Percentiles rank a stretch among this genome's conserved stretches.
These are phyloP conservation scores for Neobulgaria alba DNA, from an alignment of 2,329 filamentous ascomycete species.

Conservation along the genomic window DNA sequence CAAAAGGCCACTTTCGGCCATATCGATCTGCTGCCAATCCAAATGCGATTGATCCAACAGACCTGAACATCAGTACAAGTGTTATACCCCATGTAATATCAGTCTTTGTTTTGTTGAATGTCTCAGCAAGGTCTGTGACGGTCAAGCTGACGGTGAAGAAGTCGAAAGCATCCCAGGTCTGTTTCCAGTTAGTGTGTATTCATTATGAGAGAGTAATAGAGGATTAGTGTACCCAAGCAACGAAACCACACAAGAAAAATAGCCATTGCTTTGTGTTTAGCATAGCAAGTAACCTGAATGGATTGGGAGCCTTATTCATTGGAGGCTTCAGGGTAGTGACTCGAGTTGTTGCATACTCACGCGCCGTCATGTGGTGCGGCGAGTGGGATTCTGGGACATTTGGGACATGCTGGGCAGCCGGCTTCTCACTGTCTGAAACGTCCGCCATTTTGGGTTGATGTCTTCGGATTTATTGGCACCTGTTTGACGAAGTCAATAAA, in stretches of 20 bases:
- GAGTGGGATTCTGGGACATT: constrained; percentile 16
- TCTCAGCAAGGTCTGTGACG: constrained; percentile 58
- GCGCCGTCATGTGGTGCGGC: constrained; percentile 16
- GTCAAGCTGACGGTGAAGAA: constrained; percentile 77
- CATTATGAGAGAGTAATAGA: constrained; percentile 1
- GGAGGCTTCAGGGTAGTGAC: constrained; percentile 48
- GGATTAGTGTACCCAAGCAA: constrained; percentile 47
- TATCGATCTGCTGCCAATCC: constrained; percentile 71
- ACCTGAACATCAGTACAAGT: constrained; percentile 64
- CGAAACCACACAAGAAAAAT: constrained; percentile 66
- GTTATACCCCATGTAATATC: constrained; percentile 66
- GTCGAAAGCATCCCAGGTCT: constrained; percentile 71
- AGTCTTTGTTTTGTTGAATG: constrained; percentile 53
- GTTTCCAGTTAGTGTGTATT: constrained; percentile 1
- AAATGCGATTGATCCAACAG: constrained; percentile 66
- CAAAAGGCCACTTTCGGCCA: constrained; percentile 74
- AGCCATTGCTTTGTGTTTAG: constrained; percentile 61
- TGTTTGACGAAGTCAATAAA: too few species aligned
- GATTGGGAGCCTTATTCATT: constrained; percentile 58
- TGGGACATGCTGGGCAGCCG: constrained; percentile 1
- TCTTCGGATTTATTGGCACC: too few species aligned
- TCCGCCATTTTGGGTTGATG: constrained; percentile 6
- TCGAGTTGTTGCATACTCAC: constrained; percentile 41
- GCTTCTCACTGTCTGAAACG: constrained; percentile 4
- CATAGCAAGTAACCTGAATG: constrained; percentile 57